These are phyloP conservation scores for Guadua angustifolia DNA, from an alignment of 176 grass and related monocot species.

Conservation along the genomic window DNA sequence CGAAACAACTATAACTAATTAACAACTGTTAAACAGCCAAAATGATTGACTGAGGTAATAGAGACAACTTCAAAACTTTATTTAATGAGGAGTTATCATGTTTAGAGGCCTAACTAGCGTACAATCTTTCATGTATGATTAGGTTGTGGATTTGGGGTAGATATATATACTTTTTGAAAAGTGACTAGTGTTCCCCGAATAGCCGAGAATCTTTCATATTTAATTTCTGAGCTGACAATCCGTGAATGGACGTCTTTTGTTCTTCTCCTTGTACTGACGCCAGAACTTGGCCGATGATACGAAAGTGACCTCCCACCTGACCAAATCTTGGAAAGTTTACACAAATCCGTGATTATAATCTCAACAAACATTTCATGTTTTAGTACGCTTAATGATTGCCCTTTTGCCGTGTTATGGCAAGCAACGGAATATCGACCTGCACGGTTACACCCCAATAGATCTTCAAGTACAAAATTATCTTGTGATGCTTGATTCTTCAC, in stretches of 20 bases:
- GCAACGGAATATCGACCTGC: not conserved
- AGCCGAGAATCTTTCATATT: slow-evolving; percentile 19
- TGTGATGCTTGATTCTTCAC: not conserved
- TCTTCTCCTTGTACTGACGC: slow-evolving; percentile 25
- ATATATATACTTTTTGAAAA: not conserved
- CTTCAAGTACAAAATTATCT: not conserved
- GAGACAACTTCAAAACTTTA: not conserved
- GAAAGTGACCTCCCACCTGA: slow-evolving; percentile 55
- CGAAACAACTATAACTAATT: not conserved
- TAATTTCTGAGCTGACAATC: slow-evolving; percentile 13
- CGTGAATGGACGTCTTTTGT: slow-evolving; percentile 25
- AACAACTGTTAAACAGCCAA: not conserved
- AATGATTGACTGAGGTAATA: not conserved
- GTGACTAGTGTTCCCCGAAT: not conserved
- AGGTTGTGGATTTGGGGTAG: not conserved
- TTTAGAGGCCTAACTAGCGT: not conserved
- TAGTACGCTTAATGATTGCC: slow-evolving; percentile 40
- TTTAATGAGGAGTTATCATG: not conserved
- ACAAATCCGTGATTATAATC: slow-evolving; percentile 42
- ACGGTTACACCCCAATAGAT: not conserved
- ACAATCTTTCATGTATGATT: not conserved
- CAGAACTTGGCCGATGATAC: slow-evolving; percentile 37
- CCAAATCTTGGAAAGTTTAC: slow-evolving; percentile 46
- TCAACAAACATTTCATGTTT: slow-evolving; percentile 31
- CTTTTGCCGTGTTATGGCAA: not conserved